Evolutionary conservation across 768 basidiomycete genomes (phyloP).

Genomic region (Russula olivacea): DNA sequence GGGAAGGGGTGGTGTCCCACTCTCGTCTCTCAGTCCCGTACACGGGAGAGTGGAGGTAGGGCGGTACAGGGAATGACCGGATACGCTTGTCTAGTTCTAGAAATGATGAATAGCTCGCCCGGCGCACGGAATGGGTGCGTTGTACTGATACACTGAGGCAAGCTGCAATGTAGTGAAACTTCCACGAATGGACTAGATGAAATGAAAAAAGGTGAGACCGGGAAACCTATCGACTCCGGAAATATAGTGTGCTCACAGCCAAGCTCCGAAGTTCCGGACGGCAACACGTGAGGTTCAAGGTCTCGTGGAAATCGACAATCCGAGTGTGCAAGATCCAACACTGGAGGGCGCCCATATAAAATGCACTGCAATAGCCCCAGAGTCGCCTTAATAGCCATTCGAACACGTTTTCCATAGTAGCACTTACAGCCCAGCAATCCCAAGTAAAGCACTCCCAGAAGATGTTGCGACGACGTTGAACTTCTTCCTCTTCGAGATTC

Average conservation of each 20-base stretch:
- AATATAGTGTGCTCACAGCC: conserved; percentile 37
- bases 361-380: conserved; percentile 34
- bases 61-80: conserved; percentile 44
- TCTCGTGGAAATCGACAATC: conserved; percentile 51
- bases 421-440: conserved; percentile 38
- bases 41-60: conserved; percentile 39
- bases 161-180: conserved; percentile 40
- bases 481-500: conserved; percentile 42
- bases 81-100: conserved; percentile 48
- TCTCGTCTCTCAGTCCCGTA: conserved; percentile 30
- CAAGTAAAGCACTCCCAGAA: conserved; percentile 52
- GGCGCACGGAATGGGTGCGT: conserved; percentile 38
- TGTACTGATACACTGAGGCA: conserved; percentile 42
- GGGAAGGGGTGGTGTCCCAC: conserved; percentile 38
- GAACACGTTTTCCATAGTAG: neutral
- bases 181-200: conserved; percentile 34
- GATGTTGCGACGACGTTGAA: conserved; percentile 41
- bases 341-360: conserved; percentile 46
- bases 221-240: neutral
- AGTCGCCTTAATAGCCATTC: neutral
- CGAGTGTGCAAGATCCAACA: conserved; percentile 41
- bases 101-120: conserved; percentile 39
- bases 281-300: conserved; percentile 31
- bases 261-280: conserved; percentile 35
- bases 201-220: neutral